Evolutionary conservation across 305 asterid genomes (phyloP), one percentile per base, ranked within the genome.

Genomic region (Fraxinus greggii): DNA sequence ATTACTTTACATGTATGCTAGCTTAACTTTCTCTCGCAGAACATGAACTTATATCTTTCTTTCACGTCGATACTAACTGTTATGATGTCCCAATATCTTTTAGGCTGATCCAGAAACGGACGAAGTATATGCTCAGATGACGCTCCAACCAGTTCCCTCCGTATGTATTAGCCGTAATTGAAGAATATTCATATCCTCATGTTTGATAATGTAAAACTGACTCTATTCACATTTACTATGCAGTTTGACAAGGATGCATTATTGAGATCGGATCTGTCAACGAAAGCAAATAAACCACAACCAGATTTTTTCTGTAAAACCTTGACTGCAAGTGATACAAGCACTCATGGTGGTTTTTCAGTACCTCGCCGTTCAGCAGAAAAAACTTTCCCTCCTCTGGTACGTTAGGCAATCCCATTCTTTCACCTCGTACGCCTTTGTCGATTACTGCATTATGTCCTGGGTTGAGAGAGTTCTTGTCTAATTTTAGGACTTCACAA

Each of bases 281-380:
- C 81, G 84, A 96, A 91, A 87, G 84, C 82, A 76, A 90, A 88
- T 84, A 96, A 88, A 82, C 97, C 94, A 12, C 99, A 90, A 79
- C 87, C 98, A 0, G 99, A 96, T 21, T 96, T 96, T 81, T 94
- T 96, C 91, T 96, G 99, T 79, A 95, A 95, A 89, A 95, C 98
- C 45, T 88, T 95, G 88, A 94, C 99, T n/a, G 98, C 97, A 19
- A 95, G 99, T 86, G 98, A 95, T 84, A 95, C 99, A 1, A 95
- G 99, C 91, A 95, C 99, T 48, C 99, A 95, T 82, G 98, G 99
- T 3, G 99, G 98, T 19, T 94, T 94, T 85, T 95, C 99, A 17
- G 99, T 94, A 77, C 99, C 98, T 75, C 98, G 99, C 7, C 97
- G 99, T 76, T 92, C 98, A 48, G 99, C 99, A 24, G 99, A 94